Evolutionary conservation across 257 asterid species (phyloP), one percentile per base, ranked within the genome.

Genomic region (Linaria vulgaris): DNA sequence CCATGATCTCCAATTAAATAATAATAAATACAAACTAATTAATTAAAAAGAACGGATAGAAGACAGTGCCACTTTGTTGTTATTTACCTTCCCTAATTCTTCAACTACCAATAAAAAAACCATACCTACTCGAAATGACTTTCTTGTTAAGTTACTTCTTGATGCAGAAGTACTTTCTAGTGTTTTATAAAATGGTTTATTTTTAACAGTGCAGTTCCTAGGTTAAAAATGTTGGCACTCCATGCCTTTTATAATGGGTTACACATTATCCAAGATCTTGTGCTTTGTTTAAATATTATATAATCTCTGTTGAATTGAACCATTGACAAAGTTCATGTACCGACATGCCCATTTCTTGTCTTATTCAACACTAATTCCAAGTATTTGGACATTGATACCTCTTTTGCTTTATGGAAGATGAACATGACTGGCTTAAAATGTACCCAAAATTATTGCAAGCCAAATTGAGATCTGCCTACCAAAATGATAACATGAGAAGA

Each of bases 121-220:
- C 30, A 70, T 22, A 70, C 74, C 72, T 25, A 66, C 74, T 63
- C 44, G 61, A 62, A 72, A 71, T 73, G 56, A 45, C 82, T 80
- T 80, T 73, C 66, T 66, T 50, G 55, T 46, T 58, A 76, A 76
- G 85, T 23, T 61, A 24, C 67, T 66, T 62, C 16, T 45, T 67
- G 12, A 22, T 50, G 34, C 34, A 27, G n/a, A n/a, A n/a, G 34
- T 27, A 27, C 34, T 27, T 27, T 6, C 34, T 27, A 27, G 34
- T 27, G 6, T 6, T 27, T 27, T 2, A 27, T 27, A 27, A 27
- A 27, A 27, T 27, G 6, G 72, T 64, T 74, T 7, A 3, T 57
- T 66, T 17, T 43, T 50, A 48, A 34, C 41, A 34, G 5, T 4
- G 34, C 41, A 76, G 61, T 75, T 73, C 71, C 82, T 62, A 67